Percentiles rank a stretch among this genome's conserved stretches.
Conservation (phyloP, 257 asterid species). For the Przewalskia tangutica region DNA sequence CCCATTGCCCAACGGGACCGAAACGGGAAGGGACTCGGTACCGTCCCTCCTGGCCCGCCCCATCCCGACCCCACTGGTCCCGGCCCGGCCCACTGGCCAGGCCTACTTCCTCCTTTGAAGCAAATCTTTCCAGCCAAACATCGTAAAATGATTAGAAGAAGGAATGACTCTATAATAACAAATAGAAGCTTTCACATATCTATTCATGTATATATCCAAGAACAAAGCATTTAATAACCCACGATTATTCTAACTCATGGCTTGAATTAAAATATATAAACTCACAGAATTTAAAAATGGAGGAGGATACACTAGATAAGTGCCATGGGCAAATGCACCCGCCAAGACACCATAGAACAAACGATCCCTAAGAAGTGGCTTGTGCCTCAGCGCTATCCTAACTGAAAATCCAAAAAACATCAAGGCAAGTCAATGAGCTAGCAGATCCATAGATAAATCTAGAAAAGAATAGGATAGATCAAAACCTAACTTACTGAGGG, state of each 20-base stretch:
- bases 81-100: too few species aligned
- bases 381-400: slow-evolving; percentile 42
- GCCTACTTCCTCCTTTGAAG: neutral
- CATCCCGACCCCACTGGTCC: too few species aligned
- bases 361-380: slow-evolving; percentile 79
- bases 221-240: neutral
- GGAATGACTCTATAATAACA: neutral
- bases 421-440: neutral
- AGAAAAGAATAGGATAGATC: neutral
- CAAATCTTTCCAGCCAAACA: neutral
- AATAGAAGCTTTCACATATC: neutral
- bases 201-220: neutral
- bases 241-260: neutral
- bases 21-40: too few species aligned
- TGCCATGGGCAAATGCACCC: slow-evolving; percentile 76
- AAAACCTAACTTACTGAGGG: slow-evolving; percentile 43
- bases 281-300: neutral
- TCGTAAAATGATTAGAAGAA: neutral
- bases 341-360: slow-evolving; percentile 59
- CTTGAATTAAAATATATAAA: neutral
- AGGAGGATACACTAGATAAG: slow-evolving; percentile 50
- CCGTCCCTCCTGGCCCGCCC: too few species aligned
- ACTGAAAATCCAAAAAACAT: slow-evolving; percentile 20
- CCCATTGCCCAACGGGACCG: too few species aligned
- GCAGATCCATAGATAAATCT: neutral